phyloP scores from a whole-genome alignment of 495 filamentous ascomycete species.

The Podospora pseudopauciseta region DNA sequence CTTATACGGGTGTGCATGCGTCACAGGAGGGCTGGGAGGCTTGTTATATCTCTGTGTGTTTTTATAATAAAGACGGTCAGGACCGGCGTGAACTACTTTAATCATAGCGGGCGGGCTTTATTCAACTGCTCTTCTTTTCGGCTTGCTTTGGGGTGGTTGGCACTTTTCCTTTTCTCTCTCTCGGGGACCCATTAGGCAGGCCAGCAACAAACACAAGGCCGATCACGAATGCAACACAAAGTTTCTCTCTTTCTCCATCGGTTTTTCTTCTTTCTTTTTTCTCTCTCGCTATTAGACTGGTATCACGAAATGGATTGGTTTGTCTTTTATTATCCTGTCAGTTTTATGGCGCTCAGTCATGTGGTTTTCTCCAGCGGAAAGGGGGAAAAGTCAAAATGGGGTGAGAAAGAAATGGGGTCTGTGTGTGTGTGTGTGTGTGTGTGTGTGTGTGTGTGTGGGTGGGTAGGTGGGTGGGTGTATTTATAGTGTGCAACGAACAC shows the following conservation, averaged over 20 bases:
- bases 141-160: background rate
- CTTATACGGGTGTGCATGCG: slow-evolving; percentile 4
- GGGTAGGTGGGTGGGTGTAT: background rate
- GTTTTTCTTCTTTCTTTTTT: background rate
- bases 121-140: slow-evolving; percentile 5
- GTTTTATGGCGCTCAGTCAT: background rate
- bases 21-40: background rate
- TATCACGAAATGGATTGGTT: slow-evolving; percentile 1
- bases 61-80: slow-evolving; percentile 30
- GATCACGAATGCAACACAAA: background rate
- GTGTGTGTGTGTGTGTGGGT: background rate
- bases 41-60: slow-evolving; percentile 13
- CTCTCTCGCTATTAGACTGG: background rate
- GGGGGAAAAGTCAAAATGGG: background rate
- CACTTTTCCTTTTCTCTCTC: background rate
- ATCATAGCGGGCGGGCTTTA: slow-evolving; percentile 21
- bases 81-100: slow-evolving; percentile 28
- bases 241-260: background rate
- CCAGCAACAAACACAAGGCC: background rate
- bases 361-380: background rate
- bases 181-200: background rate
- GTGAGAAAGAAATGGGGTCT: background rate
- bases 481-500: background rate
- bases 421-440: background rate
- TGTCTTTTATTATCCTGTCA: background rate